Conservation (phyloP, 73 alveolate genomes). For the Tetrahymena elliotti region DNA sequence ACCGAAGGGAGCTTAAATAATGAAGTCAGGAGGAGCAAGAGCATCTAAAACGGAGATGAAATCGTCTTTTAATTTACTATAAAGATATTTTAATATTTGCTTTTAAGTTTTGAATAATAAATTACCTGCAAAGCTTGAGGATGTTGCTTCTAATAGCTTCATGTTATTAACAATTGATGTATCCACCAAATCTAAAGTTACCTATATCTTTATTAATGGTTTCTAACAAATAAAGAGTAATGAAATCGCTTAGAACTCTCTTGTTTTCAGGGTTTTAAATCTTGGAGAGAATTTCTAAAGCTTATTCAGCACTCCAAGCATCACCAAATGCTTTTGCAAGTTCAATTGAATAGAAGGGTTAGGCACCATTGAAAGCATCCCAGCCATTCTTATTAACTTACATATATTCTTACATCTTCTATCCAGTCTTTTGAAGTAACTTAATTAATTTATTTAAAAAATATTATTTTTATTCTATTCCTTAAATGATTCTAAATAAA, state of each 20-base stretch:
- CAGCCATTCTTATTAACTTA: neutral
- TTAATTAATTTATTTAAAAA: neutral
- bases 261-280: neutral
- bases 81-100: neutral
- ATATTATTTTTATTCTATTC: neutral
- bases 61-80: conserved; percentile 12
- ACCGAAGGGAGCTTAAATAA: conserved; percentile 42
- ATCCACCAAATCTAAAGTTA: neutral
- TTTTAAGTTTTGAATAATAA: neutral
- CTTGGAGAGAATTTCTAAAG: neutral
- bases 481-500: too few relatives aligned
- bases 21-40: conserved; percentile 45
- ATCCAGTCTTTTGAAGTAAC: neutral
- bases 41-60: conserved; percentile 41
- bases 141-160: neutral
- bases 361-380: neutral
- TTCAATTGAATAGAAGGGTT: neutral
- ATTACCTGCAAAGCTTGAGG: neutral
- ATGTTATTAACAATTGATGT: neutral
- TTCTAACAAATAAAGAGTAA: neutral
- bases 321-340: conserved; percentile 9
- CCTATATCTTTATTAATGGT: neutral
- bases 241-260: neutral
- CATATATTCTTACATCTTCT: conserved; percentile 5
- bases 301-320: neutral